Conservation (phyloP, 495 filamentous ascomycete genomes). For the Hypoxylon crocopeplum region DNA sequence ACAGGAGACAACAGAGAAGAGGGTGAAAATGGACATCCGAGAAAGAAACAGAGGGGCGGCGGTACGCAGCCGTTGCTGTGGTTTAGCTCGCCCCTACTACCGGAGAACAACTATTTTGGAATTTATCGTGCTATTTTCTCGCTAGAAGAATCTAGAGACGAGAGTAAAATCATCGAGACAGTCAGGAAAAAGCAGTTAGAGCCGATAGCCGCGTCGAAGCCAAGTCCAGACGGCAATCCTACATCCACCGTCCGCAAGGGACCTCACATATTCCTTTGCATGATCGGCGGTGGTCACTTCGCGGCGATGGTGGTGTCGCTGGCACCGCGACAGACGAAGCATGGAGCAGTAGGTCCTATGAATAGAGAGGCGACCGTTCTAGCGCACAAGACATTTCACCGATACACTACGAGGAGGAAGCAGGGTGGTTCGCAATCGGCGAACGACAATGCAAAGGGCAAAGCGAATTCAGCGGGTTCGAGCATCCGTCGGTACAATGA, state of each 20-base stretch:
- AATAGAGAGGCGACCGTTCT: constrained; percentile 84
- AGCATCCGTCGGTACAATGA: constrained; percentile 93
- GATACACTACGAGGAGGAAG: constrained; percentile 94
- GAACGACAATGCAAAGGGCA: constrained; percentile 88
- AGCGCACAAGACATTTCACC: constrained; percentile 96
- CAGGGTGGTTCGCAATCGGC: constrained; percentile 95
- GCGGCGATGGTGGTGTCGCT: constrained; percentile 94
- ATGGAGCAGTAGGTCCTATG: constrained; percentile 64
- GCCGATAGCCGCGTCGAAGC: constrained; percentile 63
- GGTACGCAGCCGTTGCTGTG: constrained; percentile 83
- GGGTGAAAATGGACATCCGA: constrained; percentile 50
- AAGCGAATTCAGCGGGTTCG: constrained; percentile 92
- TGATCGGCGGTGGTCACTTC: constrained; percentile 98
- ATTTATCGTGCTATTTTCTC: constrained; percentile 87
- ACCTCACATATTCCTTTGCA: constrained; percentile 92
- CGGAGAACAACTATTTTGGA: constrained; percentile 79
- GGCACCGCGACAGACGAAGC: constrained; percentile 77
- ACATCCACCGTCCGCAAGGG: constrained; percentile 59
- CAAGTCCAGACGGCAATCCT: constrained; percentile 55
- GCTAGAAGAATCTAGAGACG: constrained; percentile 68
- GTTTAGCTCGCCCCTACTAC: constrained; percentile 78
- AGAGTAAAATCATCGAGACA: constrained; percentile 65
- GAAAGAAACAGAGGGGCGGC: constrained; percentile 55
- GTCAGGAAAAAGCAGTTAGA: constrained; percentile 77
- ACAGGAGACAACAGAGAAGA: constrained; percentile 53